Base-by-base conservation (phyloP, 805 yeast genomes). In the Kodamaea leandrae region DNA sequence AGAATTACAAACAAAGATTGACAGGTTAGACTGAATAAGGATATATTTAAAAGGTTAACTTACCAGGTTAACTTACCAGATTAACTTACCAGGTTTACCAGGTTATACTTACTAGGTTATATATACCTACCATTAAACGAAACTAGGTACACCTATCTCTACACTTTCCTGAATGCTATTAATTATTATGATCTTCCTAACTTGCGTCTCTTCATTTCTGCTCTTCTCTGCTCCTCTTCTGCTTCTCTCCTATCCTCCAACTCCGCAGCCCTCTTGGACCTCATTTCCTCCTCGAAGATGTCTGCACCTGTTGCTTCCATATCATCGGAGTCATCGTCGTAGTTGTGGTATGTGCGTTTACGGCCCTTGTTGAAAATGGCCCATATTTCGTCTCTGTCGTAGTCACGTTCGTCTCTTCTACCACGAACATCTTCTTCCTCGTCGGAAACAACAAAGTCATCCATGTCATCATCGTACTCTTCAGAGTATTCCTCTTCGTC, bases 221-320 rank as follows among this genome's bases (percentile, higher is more conserved):
- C 72, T 44, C 59, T 50, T 38, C 66, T 52, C 42, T 71, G 77
- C 48, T 84, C 80, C 54, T 80, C 71, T 40, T 68, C 77, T 53
- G 77, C 78, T 57, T 90, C 97, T 39, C 74, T 66, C 36, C 71
- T 66, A 55, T 91, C 99, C 57, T 93, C 99, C 28, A 72, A 47
- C 50, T 77, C 74, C 0, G 95, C 99, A 41, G 72, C 74, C 37
- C 73, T 72, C 26, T 80, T 69, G 9, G 96, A 83, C 24, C 76
- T 55, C 46, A 68, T 76, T 61, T 91, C 99, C 54, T 91, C 99
- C 42, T 78, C 86, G 30, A 88, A 65, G 17, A 93, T 79, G 48
- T 91, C 97, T 19, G 82, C 82, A 19, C 96, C 97, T 1, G 93
- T 83, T 2, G 96, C 96, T 57, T 91, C 98, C 97, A 93, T 91